Percentiles rank a stretch among this genome's conserved stretches.
These are phyloP conservation scores for Didymella pomorum DNA, from an alignment of 2,329 filamentous ascomycete genomes.

Conservation along the genomic window DNA sequence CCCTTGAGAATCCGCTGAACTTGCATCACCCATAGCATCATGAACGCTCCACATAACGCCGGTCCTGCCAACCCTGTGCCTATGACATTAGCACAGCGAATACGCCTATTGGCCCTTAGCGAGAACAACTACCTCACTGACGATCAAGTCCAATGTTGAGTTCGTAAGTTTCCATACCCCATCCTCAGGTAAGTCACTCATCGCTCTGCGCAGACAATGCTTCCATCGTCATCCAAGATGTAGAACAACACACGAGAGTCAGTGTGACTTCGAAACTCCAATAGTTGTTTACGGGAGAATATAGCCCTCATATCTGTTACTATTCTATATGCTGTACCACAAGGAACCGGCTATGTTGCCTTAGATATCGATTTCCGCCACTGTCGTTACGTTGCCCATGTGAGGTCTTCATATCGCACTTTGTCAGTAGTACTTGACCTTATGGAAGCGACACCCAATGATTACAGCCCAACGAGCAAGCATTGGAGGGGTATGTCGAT, in stretches of 20 bases:
- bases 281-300: background rate
- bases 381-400: too few relatives aligned
- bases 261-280: background rate
- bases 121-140: background rate
- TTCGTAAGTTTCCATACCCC: background rate
- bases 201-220: background rate
- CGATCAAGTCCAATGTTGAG: background rate
- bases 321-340: background rate
- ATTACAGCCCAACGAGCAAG: too few relatives aligned
- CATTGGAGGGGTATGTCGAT: too few relatives aligned
- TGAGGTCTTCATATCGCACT: too few relatives aligned
- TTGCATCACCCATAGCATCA: background rate
- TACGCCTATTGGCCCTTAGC: background rate
- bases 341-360: background rate
- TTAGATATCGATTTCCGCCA: too few relatives aligned
- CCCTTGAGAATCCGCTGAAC: background rate
- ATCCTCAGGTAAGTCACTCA: background rate
- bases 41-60: background rate
- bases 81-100: background rate
- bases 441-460: too few relatives aligned
- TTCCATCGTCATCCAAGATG: background rate
- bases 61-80: too few relatives aligned
- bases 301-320: background rate
- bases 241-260: background rate
- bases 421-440: too few relatives aligned